phyloP scores from a whole-genome alignment of 2,329 filamentous ascomycete genomes.

The Colletotrichum sojae region DNA sequence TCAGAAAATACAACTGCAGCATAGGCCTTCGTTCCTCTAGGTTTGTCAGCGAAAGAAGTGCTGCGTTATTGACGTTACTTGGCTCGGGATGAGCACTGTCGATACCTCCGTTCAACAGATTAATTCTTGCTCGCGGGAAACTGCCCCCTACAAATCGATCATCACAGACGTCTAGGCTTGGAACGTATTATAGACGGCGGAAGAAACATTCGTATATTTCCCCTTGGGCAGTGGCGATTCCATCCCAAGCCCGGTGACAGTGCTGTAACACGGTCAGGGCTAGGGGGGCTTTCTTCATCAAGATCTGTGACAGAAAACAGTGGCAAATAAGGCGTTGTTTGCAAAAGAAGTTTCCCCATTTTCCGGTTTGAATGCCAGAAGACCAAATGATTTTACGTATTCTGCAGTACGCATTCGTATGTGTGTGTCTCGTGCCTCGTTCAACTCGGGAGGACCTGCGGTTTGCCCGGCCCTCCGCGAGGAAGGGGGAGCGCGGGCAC shows the following conservation, averaged over 20 bases:
- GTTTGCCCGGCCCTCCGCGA: not conserved
- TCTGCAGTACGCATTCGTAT: constrained; percentile 40
- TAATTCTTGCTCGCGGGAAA: too few species aligned
- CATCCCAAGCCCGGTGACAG: not conserved
- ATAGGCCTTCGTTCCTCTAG: too few species aligned
- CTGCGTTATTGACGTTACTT: too few species aligned
- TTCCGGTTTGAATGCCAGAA: constrained; percentile 39
- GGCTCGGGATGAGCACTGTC: too few species aligned
- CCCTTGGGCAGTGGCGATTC: constrained; percentile 8
- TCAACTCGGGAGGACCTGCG: not conserved
- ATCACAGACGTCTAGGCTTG: not conserved
- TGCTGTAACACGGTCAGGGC: not conserved
- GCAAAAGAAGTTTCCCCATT: constrained; percentile 31
- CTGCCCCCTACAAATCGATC: not conserved
- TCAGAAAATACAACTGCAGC: too few species aligned
- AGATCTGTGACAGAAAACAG: constrained; percentile 11
- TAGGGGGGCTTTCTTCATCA: constrained; percentile 3
- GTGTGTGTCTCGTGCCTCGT: constrained; percentile 30
- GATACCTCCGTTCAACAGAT: too few species aligned
- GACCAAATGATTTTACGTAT: constrained; percentile 33
- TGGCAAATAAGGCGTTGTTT: not conserved
- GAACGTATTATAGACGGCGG: not conserved
- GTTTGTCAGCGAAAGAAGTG: too few species aligned
- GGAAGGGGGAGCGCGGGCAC: not conserved
- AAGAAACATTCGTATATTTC: constrained; percentile 24